Base-by-base conservation (phyloP, 1,139 yeast genomes). In the Yamadazyma sp. region DNA sequence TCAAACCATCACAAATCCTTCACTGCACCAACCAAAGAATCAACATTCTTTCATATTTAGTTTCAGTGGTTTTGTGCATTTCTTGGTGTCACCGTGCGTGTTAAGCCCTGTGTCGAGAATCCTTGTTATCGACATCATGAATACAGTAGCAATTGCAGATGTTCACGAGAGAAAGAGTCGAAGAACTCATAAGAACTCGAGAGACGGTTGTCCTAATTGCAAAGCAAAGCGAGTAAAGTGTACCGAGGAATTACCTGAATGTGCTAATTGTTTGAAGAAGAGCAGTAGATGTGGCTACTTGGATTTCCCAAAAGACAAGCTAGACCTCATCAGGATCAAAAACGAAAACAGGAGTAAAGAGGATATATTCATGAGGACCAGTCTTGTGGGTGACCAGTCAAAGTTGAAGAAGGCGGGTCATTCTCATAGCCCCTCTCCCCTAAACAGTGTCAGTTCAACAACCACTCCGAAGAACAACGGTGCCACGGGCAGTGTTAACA, bases 191-290 rank as follows among this genome's bases (percentile, higher is more conserved):
- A 70, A 70, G 45, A 71, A 71, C 46, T 69, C 75, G 4, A 51
- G 73, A 34, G 77, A 71, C 49, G 76, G 72, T 3, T 71, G 76
- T 44, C 75, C 76, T 5, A 70, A 70, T 49, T 71, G 77, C 52
- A 66, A 68, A 41, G 61, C 65, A 8, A 69, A 66, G 44, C 53
- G 77, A 48, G 67, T 71, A 53, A 71, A 70, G 47, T 71, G 76
- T 44, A 51, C 68, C 1, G 77, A 71, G 45, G 75, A 70, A 41
- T 56, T 71, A 16, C 77, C 77, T 6, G 54, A 64, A 16, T 71
- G 77, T 43, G 54, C 47, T 14, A 70, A 70, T 45, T 70, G 76
- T 49, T 44, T 63, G 9, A 65, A 65, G 43, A 71, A 66, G 48
- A 56, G 62, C 27, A 58, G 58, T 42, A 56, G 70, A 9, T 71